A percentile compares a stretch with the other conserved stretches of the same genome.
phyloP scores from a whole-genome alignment of 306 rosid genomes.

The Coriaria nepalensis region DNA sequence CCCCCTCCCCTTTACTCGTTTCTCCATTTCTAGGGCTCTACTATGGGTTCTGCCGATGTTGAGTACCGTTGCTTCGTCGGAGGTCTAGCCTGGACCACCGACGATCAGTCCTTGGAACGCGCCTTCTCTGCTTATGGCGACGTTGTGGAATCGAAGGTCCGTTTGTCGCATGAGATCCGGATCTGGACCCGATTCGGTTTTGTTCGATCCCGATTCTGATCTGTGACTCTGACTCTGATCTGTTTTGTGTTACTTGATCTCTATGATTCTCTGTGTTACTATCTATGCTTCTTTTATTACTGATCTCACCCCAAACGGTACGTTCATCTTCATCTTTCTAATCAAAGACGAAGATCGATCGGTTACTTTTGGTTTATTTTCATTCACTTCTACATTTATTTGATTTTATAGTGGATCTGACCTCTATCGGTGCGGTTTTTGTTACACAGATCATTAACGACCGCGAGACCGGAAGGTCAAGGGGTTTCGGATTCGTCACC shows the following conservation, averaged over 20 bases:
- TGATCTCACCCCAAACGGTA: slow-evolving; percentile 45
- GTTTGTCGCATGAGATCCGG: slow-evolving; percentile 64
- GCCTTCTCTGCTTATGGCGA: slow-evolving; percentile 57
- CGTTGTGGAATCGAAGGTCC: slow-evolving; percentile 89
- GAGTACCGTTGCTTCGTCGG: slow-evolving; percentile 90
- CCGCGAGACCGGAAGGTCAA: slow-evolving; percentile 89
- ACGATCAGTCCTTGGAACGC: slow-evolving; percentile 33
- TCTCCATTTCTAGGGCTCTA: neutral
- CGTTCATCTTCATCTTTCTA: slow-evolving; percentile 74
- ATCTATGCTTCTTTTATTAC: slow-evolving; percentile 41
- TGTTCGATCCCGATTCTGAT: slow-evolving; percentile 37
- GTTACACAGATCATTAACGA: slow-evolving; percentile 58
- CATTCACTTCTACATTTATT: no score
- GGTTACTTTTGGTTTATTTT: slow-evolving; percentile 11
- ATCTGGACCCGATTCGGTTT: slow-evolving; percentile 51
- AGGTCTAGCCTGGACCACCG: slow-evolving; percentile 97
- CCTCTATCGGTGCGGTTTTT: neutral
- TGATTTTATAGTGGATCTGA: neutral
- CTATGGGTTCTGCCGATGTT: slow-evolving; percentile 56
- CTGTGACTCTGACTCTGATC: slow-evolving; percentile 36
- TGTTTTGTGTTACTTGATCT: slow-evolving; percentile 66
- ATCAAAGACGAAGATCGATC: slow-evolving; percentile 80
- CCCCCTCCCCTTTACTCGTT: neutral
- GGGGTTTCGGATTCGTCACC: slow-evolving; percentile 91
- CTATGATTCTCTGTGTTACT: slow-evolving; percentile 35